Conservation (phyloP, 306 rosid genomes). For the Malus fusca region DNA sequence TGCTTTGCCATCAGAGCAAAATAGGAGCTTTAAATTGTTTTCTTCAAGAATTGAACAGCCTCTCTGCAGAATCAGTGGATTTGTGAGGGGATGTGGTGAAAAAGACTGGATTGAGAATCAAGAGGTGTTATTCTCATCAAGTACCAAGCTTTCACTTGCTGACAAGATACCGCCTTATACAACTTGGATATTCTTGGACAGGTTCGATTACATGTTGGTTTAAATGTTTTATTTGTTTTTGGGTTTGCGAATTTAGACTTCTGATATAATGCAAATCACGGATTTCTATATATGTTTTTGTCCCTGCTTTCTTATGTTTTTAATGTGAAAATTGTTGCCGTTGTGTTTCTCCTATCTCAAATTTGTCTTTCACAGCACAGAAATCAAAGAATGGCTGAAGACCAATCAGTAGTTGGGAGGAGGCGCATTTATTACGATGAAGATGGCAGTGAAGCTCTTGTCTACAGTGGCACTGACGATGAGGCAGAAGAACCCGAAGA, state of each 20-base stretch:
- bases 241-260: not conserved
- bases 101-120: conserved; percentile 40
- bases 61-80: conserved; percentile 46
- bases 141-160: conserved; percentile 52
- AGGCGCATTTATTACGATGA: conserved; percentile 87
- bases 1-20: conserved; percentile 22
- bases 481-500: conserved; percentile 74
- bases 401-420: conserved; percentile 93
- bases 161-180: conserved; percentile 76
- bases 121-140: conserved; percentile 41
- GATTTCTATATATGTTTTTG: not conserved
- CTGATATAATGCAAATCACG: not conserved
- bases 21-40: conserved; percentile 39
- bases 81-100: conserved; percentile 53
- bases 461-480: conserved; percentile 96
- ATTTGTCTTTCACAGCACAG: conserved; percentile 57
- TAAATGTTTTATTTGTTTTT: not conserved
- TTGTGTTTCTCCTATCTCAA: conserved; percentile 42
- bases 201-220: conserved; percentile 32
- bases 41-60: conserved; percentile 58
- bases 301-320: not conserved
- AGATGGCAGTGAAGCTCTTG: conserved; percentile 81
- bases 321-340: conserved; percentile 9
- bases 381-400: conserved; percentile 98
- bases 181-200: conserved; percentile 90